Percentiles rank a stretch among this genome's conserved stretches.
Conservation (phyloP, 2,329 filamentous ascomycete genomes). For the Blastomyces parvus region DNA sequence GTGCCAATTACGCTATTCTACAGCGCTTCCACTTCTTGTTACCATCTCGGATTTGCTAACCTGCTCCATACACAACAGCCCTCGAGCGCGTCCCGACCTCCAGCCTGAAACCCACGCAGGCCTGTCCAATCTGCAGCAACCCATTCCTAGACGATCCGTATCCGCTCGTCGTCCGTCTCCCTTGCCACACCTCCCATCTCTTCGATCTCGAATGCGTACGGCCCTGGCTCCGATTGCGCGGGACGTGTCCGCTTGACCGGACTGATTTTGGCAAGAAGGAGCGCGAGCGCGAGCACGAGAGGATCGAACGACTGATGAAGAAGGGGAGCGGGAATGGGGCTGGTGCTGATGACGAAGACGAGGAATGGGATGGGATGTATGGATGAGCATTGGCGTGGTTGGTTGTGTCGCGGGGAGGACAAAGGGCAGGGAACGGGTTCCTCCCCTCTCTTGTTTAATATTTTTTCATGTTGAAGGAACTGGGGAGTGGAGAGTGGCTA, state of each 20-base stretch:
- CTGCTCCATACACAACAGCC: conserved; percentile 28
- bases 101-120: conserved; percentile 43
- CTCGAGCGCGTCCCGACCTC: conserved; percentile 51
- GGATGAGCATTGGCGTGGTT: conserved; percentile 18
- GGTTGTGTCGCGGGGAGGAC: too few species aligned
- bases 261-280: conserved; percentile 49
- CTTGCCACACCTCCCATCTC: conserved; percentile 52
- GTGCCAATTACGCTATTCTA: background rate
- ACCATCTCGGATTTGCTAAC: background rate
- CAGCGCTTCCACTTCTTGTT: background rate
- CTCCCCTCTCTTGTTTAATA: background rate
- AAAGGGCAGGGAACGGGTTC: background rate
- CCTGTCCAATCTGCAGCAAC: conserved; percentile 53
- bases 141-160: conserved; percentile 54
- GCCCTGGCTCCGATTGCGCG: conserved; percentile 55
- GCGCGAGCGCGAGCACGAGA: conserved; percentile 43
- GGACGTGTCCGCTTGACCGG: conserved; percentile 55
- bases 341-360: conserved; percentile 34
- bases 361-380: conserved; percentile 44
- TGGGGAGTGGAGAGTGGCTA: background rate
- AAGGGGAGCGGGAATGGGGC: conserved; percentile 25
- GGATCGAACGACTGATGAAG: conserved; percentile 43
- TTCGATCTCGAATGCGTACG: conserved; percentile 58
- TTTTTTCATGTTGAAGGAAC: too few species aligned
- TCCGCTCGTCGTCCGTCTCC: conserved; percentile 54